Base-by-base conservation (phyloP, 176 grass and related monocot genomes). In the Zea mays region DNA sequence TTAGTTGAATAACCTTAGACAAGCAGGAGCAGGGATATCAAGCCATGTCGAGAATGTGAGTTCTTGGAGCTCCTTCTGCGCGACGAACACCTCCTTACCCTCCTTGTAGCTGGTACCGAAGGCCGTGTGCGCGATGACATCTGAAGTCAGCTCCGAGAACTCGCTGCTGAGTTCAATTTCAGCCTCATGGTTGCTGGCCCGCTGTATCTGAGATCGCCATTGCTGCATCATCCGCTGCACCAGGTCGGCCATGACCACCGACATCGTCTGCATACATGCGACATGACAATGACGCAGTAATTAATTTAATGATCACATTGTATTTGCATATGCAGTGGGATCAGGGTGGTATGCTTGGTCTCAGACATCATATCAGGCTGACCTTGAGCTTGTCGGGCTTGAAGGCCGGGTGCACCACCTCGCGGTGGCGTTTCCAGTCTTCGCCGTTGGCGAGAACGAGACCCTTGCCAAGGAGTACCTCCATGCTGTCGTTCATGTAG, bases 381-480 rank as follows among this genome's bases (percentile, higher is more conserved):
- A 73, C 69, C 59, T 82, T 65, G 7, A 82, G 79, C 46, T 73
- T 82, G 8, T 82, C 69, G 11, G 42, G 37, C 46, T 82, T 73
- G 79, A 82, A 82, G 5, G 79, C 79, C 1, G 79, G 79, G 59
- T 73, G 58, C 35, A 82, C 69, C 17, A 81, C 79, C 59, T 82
- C 73, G 58, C 79, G 79, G n/a, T 82, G 79, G 45, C 79, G 58
- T 70, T 82, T 72, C 79, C 79, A 82, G 2, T 82, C 79, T 4
- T 82, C 59, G 12, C 79, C 79, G 8, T 73, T 51, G 46, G 37
- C 4, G 10, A 73, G 60, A 13, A 82, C 17, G 44, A 82, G 69
- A 1, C 79, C 79, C 45, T 43, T 82, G 58, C 79, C 79, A 1
- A 82, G 79, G 6, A 81, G 79, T 17, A 43, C 16, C 27, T 39